Base-by-base conservation (phyloP, 441 rosid species). In the Francoa sonchifolia region DNA sequence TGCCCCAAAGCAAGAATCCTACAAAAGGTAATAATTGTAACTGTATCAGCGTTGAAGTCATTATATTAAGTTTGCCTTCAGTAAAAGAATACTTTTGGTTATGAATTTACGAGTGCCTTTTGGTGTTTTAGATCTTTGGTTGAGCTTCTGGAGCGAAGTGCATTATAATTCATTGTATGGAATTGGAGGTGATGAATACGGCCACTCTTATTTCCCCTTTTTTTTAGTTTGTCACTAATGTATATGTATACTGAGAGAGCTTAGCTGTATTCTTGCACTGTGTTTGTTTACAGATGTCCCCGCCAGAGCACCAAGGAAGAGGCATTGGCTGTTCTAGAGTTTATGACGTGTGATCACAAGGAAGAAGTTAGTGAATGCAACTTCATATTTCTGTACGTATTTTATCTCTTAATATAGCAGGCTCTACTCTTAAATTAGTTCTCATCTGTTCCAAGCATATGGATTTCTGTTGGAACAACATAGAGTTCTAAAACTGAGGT, bases 121-220 rank as follows among this genome's bases (percentile, higher is more conserved):
- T 37, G 28, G 22, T 43, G 55, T 57, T 50, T 48, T 23, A 88
- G 97, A 79, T 48, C 57, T 79, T 18, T 88, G 97, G 95, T 63
- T 88, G 60, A 88, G 97, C 73, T 88, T 88, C 50, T 88, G 97
- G 97, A 76, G 97, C 29, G 97, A 88, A 72, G 95, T 88, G 15
- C 97, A 88, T 48, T 88, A 88, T 59, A 88, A 88, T 55, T 88
- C 97, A 1, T 41, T 88, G 18, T 88, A 88, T 55, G 74, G 76
- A 42, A 73, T 21, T 38, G 97, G 95, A 75, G 97, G 97, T 81
- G 54, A 67, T 27, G 35, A 28, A 12, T 12, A 16, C 22, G 7
- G 3, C 3, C 25, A 8, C 7, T 27, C 27, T 17, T 29, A 19
- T 26, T 14, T 9, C 26, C 16, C 17, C 19, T 33, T 46, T 30